Conservation (phyloP, 352 stramenopile genomes). For the Globisporangium takayamanum region DNA sequence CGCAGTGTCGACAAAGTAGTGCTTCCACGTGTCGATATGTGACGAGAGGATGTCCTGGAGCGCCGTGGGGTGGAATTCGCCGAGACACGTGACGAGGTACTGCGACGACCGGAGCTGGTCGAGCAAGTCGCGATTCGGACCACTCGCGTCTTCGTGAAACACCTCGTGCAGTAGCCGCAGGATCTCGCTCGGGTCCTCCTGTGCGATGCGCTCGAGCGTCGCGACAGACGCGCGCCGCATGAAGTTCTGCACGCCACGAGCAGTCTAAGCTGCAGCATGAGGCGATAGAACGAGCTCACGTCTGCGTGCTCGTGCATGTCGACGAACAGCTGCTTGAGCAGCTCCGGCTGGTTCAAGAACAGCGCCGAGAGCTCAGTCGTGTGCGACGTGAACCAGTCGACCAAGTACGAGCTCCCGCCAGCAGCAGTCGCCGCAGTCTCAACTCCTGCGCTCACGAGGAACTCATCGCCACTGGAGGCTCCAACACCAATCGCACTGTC, state of each 20-base stretch:
- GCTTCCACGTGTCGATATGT: constrained; percentile 53
- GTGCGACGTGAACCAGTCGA: constrained; percentile 63
- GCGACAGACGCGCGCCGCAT: constrained; percentile 40
- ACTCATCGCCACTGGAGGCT: constrained; percentile 4
- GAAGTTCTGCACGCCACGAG: constrained; percentile 54
- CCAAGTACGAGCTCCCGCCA: constrained; percentile 19
- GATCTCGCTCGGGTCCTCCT: constrained; percentile 55
- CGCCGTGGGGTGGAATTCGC: constrained; percentile 49
- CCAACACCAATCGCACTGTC: constrained; percentile 6
- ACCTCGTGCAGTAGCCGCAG: constrained; percentile 43
- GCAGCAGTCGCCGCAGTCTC: constrained; percentile 1
- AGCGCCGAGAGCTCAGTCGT: constrained; percentile 39
- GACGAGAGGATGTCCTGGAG: constrained; percentile 60
- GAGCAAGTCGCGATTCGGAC: constrained; percentile 38
- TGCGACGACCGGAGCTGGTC: constrained; percentile 45
- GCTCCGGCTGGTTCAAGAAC: constrained; percentile 45
- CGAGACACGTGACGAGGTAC: constrained; percentile 51
- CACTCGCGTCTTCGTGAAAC: constrained; percentile 26
- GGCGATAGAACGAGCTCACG: constrained; percentile 42
- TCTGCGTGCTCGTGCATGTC: constrained; percentile 53
- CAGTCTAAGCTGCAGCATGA: constrained; percentile 62
- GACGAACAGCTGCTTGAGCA: constrained; percentile 52
- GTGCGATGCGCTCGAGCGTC: constrained; percentile 45
- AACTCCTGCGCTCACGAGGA: constrained; percentile 7
- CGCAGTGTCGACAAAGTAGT: constrained; percentile 61